Percentiles rank a stretch among this genome's conserved stretches.
Conservation (phyloP, 768 basidiomycete species). For the Rhizopogon rudus region DNA sequence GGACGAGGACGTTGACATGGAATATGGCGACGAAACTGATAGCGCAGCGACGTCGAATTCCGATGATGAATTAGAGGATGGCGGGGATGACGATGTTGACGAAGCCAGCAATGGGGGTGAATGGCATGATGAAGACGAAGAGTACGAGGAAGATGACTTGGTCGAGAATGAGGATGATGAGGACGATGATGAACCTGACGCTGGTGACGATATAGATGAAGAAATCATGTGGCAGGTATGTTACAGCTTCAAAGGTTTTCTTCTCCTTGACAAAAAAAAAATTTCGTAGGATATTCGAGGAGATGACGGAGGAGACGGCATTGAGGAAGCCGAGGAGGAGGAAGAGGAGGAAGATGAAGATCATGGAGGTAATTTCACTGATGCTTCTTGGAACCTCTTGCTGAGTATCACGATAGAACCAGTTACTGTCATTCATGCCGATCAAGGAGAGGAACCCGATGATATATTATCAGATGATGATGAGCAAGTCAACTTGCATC, state of each 20-base stretch:
- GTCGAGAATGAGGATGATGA: slow-evolving; percentile 58
- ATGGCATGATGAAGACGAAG: slow-evolving; percentile 55
- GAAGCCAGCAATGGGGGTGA: slow-evolving; percentile 46
- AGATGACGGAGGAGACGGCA: slow-evolving; percentile 32
- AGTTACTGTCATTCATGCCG: slow-evolving; percentile 58
- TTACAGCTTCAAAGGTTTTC: background rate
- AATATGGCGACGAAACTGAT: slow-evolving; percentile 78
- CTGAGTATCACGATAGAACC: slow-evolving; percentile 28
- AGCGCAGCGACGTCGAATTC: slow-evolving; percentile 78
- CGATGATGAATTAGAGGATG: slow-evolving; percentile 64
- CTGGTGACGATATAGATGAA: slow-evolving; percentile 42
- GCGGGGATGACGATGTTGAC: slow-evolving; percentile 54
- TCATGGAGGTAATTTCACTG: slow-evolving; percentile 17
- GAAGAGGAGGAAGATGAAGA: slow-evolving; percentile 58
- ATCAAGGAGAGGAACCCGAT: slow-evolving; percentile 58
- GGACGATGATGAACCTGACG: slow-evolving; percentile 46
- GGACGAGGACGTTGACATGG: slow-evolving; percentile 84
- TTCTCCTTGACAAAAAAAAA: background rate
- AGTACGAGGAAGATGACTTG: slow-evolving; percentile 56
- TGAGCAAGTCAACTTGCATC: slow-evolving; percentile 38
- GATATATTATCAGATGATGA: slow-evolving; percentile 64
- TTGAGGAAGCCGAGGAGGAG: slow-evolving; percentile 44
- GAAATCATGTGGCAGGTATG: slow-evolving; percentile 58
- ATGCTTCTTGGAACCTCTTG: background rate
- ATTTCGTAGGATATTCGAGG: slow-evolving; percentile 47